Evolutionary conservation across 495 filamentous ascomycete species (phyloP).

Genomic region (Aspergillus bridgeri): DNA sequence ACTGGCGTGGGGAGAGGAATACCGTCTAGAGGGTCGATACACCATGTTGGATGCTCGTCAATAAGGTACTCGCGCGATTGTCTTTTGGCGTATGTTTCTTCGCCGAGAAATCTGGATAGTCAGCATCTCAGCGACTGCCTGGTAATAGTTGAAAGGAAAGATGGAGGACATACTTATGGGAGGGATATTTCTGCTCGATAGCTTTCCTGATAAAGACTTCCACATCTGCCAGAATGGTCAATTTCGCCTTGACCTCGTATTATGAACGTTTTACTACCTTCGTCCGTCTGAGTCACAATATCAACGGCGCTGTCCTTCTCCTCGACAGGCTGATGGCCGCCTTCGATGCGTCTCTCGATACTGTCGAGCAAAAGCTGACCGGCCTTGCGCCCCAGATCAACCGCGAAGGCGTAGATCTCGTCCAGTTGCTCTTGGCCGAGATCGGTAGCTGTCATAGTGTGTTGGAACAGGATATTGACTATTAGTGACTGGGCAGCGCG

Average conservation of each 20-base stretch:
- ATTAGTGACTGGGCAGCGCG: neutral
- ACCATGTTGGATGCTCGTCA: slow-evolving; percentile 60
- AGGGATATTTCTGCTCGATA: slow-evolving; percentile 54
- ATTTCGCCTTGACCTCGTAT: too few relatives aligned
- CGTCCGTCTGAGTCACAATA: slow-evolving; percentile 68
- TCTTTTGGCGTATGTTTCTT: slow-evolving; percentile 65
- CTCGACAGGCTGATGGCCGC: slow-evolving; percentile 27
- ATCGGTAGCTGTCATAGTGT: neutral
- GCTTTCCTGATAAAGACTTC: slow-evolving; percentile 60
- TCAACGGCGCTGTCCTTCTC: slow-evolving; percentile 68
- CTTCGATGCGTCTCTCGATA: slow-evolving; percentile 40
- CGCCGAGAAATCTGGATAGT: slow-evolving; percentile 59
- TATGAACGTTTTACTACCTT: too few relatives aligned
- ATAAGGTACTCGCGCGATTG: slow-evolving; percentile 59
- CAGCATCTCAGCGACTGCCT: neutral
- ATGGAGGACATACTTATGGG: slow-evolving; percentile 53
- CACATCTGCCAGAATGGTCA: slow-evolving; percentile 47
- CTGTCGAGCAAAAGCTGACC: slow-evolving; percentile 56
- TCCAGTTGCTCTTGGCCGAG: slow-evolving; percentile 47
- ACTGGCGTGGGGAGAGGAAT: neutral
- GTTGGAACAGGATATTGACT: neutral
- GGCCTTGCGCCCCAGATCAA: slow-evolving; percentile 60
- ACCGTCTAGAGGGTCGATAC: slow-evolving; percentile 66
- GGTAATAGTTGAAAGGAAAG: too few relatives aligned
- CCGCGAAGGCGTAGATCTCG: slow-evolving; percentile 62